A percentile compares a stretch with the other conserved stretches of the same genome.
Conservation (phyloP, 805 yeast species). For the Kuraishia hungarica region DNA sequence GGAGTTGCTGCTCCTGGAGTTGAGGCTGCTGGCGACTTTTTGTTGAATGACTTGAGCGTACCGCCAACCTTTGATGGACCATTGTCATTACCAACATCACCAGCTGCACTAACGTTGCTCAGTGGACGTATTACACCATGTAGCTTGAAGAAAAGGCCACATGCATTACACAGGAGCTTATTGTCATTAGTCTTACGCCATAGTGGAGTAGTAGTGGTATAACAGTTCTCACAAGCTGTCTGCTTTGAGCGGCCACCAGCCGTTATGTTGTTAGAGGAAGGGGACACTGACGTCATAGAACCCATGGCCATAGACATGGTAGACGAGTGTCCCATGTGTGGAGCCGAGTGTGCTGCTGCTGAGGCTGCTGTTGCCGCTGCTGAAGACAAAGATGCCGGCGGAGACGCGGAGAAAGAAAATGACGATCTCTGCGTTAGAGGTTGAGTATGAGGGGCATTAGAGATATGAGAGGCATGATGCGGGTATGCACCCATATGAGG, state of each 20-base stretch:
- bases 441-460: not conserved
- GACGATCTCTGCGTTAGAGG: not conserved
- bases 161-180: slow-evolving; percentile 83
- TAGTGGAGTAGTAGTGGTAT: slow-evolving; percentile 85
- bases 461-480: too few relatives aligned
- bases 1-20: not conserved
- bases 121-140: slow-evolving; percentile 52
- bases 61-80: slow-evolving; percentile 1
- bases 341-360: not conserved
- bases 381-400: not conserved
- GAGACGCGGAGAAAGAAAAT: not conserved
- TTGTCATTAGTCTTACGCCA: slow-evolving; percentile 86
- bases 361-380: not conserved
- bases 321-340: not conserved
- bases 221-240: slow-evolving; percentile 76
- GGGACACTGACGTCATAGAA: not conserved
- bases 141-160: slow-evolving; percentile 81
- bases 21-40: slow-evolving; percentile 8
- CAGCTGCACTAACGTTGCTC: slow-evolving; percentile 7
- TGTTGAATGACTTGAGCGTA: slow-evolving; percentile 5
- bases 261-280: not conserved
- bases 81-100: slow-evolving; percentile 4
- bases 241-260: slow-evolving; percentile 7
- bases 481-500: not conserved
- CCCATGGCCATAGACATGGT: not conserved